phyloP scores from a whole-genome alignment of 768 basidiomycete species.

The Lentinula aciculospora region DNA sequence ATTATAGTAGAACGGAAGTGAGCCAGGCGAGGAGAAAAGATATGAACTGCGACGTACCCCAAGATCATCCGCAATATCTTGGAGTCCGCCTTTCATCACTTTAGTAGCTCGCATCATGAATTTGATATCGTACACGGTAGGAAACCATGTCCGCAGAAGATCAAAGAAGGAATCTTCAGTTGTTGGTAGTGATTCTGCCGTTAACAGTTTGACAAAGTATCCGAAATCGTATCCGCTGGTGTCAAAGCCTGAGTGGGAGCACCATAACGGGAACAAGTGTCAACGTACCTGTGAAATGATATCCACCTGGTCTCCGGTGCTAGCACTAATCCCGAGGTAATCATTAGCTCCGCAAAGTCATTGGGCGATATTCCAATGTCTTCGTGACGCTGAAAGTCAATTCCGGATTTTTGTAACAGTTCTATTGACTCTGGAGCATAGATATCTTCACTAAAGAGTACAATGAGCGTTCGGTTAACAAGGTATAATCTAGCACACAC shows the following conservation, averaged over 20 bases:
- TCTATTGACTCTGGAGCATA: constrained; percentile 98
- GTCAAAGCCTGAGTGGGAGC: constrained; percentile 3
- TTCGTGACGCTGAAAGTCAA: constrained; percentile 92
- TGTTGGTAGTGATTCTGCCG: constrained; percentile 78
- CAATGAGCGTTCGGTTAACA: constrained; percentile 9
- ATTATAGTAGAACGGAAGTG: neutral
- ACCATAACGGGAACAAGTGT: neutral
- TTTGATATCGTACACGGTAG: constrained; percentile 96
- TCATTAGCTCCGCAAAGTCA: constrained; percentile 94
- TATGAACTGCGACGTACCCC: constrained; percentile 52
- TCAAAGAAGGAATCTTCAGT: constrained; percentile 90
- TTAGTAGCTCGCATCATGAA: constrained; percentile 89
- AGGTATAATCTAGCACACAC: constrained; percentile 21
- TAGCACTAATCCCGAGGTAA: constrained; percentile 92
- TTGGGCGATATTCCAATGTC: constrained; percentile 89
- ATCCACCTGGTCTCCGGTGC: constrained; percentile 91
- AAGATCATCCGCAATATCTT: constrained; percentile 94
- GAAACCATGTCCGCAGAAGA: constrained; percentile 87
- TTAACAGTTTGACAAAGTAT: constrained; percentile 92
- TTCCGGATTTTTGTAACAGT: constrained; percentile 87
- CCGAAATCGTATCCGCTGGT: constrained; percentile 97
- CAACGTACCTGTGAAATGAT: constrained; percentile 89
- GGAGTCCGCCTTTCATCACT: constrained; percentile 81
- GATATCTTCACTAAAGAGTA: constrained; percentile 82
- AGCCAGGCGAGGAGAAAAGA: neutral